Percentiles rank a stretch among this genome's conserved stretches.
Conservation (phyloP, 1,284 basidiomycete species). For the Rhizopogon hawkerae region DNA sequence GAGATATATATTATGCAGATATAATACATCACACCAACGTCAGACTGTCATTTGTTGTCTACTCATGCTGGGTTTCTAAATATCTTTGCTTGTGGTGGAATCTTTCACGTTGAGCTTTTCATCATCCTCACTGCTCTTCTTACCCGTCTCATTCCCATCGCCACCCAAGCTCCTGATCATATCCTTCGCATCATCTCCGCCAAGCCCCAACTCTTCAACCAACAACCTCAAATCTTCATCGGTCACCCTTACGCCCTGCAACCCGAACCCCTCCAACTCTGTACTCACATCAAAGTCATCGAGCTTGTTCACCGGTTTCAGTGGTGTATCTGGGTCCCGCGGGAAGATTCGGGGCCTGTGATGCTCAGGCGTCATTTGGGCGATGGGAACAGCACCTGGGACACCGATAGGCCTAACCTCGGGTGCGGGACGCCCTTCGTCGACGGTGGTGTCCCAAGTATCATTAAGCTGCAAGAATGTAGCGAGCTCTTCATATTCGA, state of each 20-base stretch:
- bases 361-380: constrained; percentile 72
- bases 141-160: constrained; percentile 8
- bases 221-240: constrained; percentile 62
- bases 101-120: constrained; percentile 5
- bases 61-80: neutral
- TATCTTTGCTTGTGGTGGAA: neutral
- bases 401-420: constrained; percentile 59
- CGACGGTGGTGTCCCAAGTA: constrained; percentile 47
- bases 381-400: constrained; percentile 62
- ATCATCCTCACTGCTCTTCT: constrained; percentile 3
- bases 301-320: constrained; percentile 44
- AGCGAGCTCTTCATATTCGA: constrained; percentile 64
- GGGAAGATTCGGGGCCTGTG: constrained; percentile 49
- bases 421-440: constrained; percentile 45
- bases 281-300: constrained; percentile 56
- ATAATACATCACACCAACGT: neutral
- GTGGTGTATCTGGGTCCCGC: constrained; percentile 40
- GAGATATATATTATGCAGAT: constrained; percentile 2
- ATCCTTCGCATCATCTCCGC: constrained; percentile 62
- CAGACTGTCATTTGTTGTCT: neutral
- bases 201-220: constrained; percentile 64
- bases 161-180: constrained; percentile 51
- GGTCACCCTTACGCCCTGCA: constrained; percentile 69
- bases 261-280: constrained; percentile 57
- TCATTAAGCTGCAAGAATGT: constrained; percentile 67